Evolutionary conservation across 306 rosid genomes (phyloP).

Genomic region (Ochetophila trinervis): DNA sequence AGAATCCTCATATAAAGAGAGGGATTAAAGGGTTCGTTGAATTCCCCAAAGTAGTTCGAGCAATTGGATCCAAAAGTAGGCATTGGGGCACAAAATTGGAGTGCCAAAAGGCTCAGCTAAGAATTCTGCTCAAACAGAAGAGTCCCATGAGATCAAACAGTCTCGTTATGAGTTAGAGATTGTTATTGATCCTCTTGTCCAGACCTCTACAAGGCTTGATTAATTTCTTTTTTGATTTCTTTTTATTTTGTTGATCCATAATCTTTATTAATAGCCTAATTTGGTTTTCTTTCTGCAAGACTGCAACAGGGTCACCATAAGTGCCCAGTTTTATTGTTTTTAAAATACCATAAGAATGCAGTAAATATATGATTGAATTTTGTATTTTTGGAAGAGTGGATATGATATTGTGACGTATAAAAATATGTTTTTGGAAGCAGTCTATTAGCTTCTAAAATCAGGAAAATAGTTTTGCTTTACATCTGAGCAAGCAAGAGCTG

Average conservation of each 20-base stretch:
- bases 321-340: neutral
- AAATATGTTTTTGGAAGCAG: neutral
- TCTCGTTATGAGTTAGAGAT: constrained; percentile 30
- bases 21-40: constrained; percentile 68
- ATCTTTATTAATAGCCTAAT: neutral
- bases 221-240: neutral
- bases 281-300: neutral
- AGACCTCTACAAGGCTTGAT: constrained; percentile 1
- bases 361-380: constrained; percentile 14
- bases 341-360: constrained; percentile 6
- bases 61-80: constrained; percentile 43
- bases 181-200: neutral
- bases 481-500: constrained; percentile 15
- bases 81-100: constrained; percentile 54
- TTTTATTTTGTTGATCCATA: constrained; percentile 4
- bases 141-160: constrained; percentile 34
- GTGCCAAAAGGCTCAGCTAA: constrained; percentile 56
- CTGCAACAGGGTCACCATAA: neutral
- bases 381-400: constrained; percentile 12
- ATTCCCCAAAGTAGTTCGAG: constrained; percentile 49
- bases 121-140: constrained; percentile 44
- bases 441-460: neutral
- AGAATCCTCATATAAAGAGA: constrained; percentile 55
- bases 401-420: constrained; percentile 9
- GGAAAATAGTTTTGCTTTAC: constrained; percentile 8